phyloP scores from a whole-genome alignment of 176 grass and related monocot species.

The Eleusine indica region DNA sequence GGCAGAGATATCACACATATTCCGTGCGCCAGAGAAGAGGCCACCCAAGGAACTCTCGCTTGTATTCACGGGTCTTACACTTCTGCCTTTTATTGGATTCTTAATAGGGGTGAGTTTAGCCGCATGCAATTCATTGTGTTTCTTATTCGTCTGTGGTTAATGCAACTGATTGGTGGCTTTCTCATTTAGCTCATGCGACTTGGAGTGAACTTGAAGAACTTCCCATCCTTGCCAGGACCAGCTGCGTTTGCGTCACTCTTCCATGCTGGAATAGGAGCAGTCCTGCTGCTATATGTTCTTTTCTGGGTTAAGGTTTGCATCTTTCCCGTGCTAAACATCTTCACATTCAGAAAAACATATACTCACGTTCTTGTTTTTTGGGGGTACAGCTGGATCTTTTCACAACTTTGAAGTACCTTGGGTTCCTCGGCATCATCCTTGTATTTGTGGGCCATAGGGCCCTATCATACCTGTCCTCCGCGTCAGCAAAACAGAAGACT shows the following conservation, averaged over 20 bases:
- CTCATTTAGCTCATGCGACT: constrained; percentile 63
- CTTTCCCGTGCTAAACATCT: constrained; percentile 12
- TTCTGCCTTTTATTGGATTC: constrained; percentile 77
- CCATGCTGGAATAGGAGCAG: constrained; percentile 76
- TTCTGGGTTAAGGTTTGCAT: constrained; percentile 90
- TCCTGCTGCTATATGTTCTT: constrained; percentile 86
- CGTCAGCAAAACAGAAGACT: constrained; percentile 75
- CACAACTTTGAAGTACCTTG: constrained; percentile 80
- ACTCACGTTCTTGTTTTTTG: constrained; percentile 27
- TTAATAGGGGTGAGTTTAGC: constrained; percentile 72
- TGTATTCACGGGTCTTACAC: constrained; percentile 64
- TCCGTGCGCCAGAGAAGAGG: constrained; percentile 86
- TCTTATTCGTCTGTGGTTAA: not conserved
- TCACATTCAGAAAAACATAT: not conserved
- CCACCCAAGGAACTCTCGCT: constrained; percentile 81
- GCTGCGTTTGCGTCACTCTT: constrained; percentile 75
- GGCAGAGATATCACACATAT: constrained; percentile 88
- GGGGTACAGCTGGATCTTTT: constrained; percentile 89
- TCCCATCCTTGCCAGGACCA: constrained; percentile 63
- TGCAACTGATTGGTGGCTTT: not conserved
- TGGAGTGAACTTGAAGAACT: constrained; percentile 90
- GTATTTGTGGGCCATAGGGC: constrained; percentile 83
- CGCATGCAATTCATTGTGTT: not conserved
- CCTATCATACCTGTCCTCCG: constrained; percentile 64
- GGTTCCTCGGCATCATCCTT: constrained; percentile 64